Base-by-base conservation (phyloP, 257 asterid genomes). In the Catharanthus roseus region DNA sequence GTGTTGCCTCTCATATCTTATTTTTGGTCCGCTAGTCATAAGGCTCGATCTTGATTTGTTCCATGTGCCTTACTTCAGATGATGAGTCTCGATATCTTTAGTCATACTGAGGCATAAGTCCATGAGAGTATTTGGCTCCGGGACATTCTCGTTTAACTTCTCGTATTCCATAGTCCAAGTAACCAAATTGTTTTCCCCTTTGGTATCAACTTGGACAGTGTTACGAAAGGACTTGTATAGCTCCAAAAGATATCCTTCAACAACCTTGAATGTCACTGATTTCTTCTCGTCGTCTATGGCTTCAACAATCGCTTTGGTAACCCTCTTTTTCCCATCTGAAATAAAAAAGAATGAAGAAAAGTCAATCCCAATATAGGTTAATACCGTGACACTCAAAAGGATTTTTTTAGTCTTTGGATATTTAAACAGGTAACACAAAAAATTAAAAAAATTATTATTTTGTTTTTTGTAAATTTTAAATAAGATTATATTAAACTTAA, bases 91-190 rank as follows among this genome's bases (percentile, higher is more conserved):
- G 51, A 77, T 72, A 55, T 68, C 81, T 51, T 77, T 77, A 0
- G 77, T 77, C 21, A 77, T 34, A 23, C 39, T 4, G 1, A 73
- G 26, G 28, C 42, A 42, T 3, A 68, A 42, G 3, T 73, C 45
- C 75, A 77, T 41, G 0, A 68, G 2, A 2, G 78, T 49, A 11
- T 67, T 58, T 6, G 78, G 78, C 56, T 77, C 68, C 4, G 62
- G 50, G 21, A 77, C 36, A 33, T 26, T 54, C 10, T 26, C 45
- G 13, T 73, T 68, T 6, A 6, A 0, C 34, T 72, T 77, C 38
- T 68, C 81, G 28, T 68, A 68, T n/a, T 77, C 72, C 24, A 72
- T 13, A 29, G 75, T 77, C 81, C 77, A 77, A 0, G 77, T 67
- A 4, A 72, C 81, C 45, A 60, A 33, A 12, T 60, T 68, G 36